Evolutionary conservation across 345 rosid species (phyloP).

Genomic region (Eutrema japonicum): DNA sequence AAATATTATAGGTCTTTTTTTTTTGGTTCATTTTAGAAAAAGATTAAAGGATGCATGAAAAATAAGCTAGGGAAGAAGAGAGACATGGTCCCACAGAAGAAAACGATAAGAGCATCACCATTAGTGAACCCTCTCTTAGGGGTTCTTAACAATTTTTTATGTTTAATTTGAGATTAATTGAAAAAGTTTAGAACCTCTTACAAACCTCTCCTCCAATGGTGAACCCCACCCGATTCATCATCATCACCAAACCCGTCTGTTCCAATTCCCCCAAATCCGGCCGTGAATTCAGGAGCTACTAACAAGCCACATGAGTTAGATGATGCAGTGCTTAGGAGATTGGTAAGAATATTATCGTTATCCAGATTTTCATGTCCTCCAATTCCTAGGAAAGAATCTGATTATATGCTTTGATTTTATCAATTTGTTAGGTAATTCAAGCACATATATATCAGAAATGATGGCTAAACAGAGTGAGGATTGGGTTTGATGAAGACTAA

Average conservation of each 20-base stretch:
- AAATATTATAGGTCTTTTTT: background rate
- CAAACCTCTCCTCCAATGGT: too few species aligned
- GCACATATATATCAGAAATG: background rate
- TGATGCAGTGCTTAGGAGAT: constrained; percentile 93
- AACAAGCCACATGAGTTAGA: constrained; percentile 98
- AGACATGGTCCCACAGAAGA: constrained; percentile 34
- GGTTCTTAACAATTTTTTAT: too few species aligned
- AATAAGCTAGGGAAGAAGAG: constrained; percentile 20
- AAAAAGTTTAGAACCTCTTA: too few species aligned
- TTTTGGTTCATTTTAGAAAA: background rate
- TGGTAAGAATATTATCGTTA: constrained; percentile 56
- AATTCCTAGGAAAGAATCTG: background rate
- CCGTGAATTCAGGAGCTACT: constrained; percentile 80
- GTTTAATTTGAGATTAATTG: too few species aligned
- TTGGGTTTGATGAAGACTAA: background rate
- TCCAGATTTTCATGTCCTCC: constrained; percentile 8
- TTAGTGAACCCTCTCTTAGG: too few species aligned
- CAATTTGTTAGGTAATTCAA: constrained; percentile 51
- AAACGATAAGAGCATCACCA: constrained; percentile 31
- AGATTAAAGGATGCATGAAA: constrained; percentile 28
- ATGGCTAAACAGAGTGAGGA: background rate
- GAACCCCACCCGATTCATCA: too few species aligned
- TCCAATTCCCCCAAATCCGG: constrained; percentile 43
- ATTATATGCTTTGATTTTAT: background rate
- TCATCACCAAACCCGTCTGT: too few species aligned